Evolutionary conservation across 2,329 filamentous ascomycete genomes (phyloP).

Genomic region (Hymenoscyphus occultus): DNA sequence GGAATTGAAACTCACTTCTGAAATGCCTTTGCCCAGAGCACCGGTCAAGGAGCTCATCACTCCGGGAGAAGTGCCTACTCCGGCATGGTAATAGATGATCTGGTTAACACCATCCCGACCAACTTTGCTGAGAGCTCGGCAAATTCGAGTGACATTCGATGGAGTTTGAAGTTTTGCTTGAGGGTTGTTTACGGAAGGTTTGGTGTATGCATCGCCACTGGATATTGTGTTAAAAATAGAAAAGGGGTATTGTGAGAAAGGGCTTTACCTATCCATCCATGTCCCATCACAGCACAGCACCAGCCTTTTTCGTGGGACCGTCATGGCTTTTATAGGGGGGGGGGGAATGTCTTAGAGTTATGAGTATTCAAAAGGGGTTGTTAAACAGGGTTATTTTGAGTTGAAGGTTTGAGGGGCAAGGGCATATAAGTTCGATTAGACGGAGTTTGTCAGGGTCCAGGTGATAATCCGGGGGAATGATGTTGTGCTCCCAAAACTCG

Average conservation of each 20-base stretch:
- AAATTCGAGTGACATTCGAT: conserved; percentile 58
- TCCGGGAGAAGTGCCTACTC: conserved; percentile 54
- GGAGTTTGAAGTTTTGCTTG: conserved; percentile 58
- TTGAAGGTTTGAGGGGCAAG: not conserved
- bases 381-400: not conserved
- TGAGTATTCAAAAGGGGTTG: not conserved
- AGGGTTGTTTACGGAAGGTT: conserved; percentile 51
- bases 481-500: not conserved
- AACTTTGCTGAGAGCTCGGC: conserved; percentile 51
- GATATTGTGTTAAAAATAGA: not conserved
- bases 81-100: conserved; percentile 59
- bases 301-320: conserved; percentile 26
- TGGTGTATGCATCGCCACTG: conserved; percentile 33
- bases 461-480: not conserved
- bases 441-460: not conserved
- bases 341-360: not conserved
- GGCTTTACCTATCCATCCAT: conserved; percentile 31
- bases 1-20: conserved; percentile 25
- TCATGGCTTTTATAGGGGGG: not conserved
- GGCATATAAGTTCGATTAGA: not conserved
- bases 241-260: conserved; percentile 2
- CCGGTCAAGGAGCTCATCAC: conserved; percentile 50
- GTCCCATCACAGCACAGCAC: conserved; percentile 36
- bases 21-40: conserved; percentile 52
- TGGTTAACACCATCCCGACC: conserved; percentile 51